Evolutionary conservation across 1,139 yeast species (phyloP), one percentile per base, ranked within the genome.

Genomic region (Nakaseomyces sp.): DNA sequence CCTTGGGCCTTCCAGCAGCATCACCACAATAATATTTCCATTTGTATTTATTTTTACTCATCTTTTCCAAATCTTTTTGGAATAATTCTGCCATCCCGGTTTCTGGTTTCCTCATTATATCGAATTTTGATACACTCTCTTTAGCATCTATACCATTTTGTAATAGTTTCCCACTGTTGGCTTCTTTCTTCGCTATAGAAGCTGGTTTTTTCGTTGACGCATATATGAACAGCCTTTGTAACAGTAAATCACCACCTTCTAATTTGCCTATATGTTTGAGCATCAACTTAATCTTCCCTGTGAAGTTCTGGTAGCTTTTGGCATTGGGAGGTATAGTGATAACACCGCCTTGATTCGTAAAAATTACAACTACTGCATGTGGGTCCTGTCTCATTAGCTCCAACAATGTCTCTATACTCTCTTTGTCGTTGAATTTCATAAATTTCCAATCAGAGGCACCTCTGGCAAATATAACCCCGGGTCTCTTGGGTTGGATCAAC

Each of bases 1-100:
- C 97, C 0, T 57, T 61, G 1, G 61, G 57, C 43, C 97, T 69
- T 0, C 97, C 98, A 6, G 96, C 97, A 0, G 97, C 97, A 67
- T 91, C 98, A 4, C 98, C 98, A n/a, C 89, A 89, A 58, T 66
- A 91, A 50, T 81, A 74, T 44, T 85, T 76, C 22, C 66, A 52
- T 1, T 64, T 67, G 37, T 62, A 45, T 47, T 74, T 74, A 1
- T 79, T 43, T 17, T 48, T 37, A 3, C 42, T 52, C 1, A 43
- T n/a, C 9, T 25, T 42, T 12, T 44, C 37, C 15, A 61, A 44
- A 43, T 74, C 73, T n/a, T 59, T 53, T 10, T 50, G 49, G 29
- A 81, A 66, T 37, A 67, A 71, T 1, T 68, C 61, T 78, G 82
- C 80, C 88, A 85, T 81, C 0, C 95, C 96, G 0, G 59, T 61